These are phyloP conservation scores for Luffa acutangula DNA, from an alignment of 306 rosid genomes.

Conservation along the genomic window DNA sequence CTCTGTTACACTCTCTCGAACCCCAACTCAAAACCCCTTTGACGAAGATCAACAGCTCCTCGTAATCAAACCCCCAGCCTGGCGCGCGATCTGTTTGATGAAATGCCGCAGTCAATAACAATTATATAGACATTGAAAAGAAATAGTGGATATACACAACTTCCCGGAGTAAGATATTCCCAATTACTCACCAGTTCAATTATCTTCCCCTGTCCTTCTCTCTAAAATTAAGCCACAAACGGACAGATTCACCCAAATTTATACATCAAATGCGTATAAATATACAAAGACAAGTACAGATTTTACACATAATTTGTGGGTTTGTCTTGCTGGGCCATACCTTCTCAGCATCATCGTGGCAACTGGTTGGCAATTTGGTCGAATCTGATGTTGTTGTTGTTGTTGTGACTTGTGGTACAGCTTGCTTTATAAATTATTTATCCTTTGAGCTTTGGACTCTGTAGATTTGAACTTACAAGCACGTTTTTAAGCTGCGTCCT, in stretches of 20 bases:
- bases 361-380: background rate
- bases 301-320: background rate
- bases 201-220: background rate
- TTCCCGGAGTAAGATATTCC: background rate
- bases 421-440: background rate
- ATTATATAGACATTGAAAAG: background rate
- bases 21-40: slow-evolving; percentile 9
- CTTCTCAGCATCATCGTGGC: background rate
- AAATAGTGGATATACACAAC: background rate
- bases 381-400: background rate
- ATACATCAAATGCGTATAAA: background rate
- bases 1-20: background rate
- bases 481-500: background rate
- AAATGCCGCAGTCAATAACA: background rate
- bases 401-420: background rate
- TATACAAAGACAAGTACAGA: background rate
- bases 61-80: background rate
- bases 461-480: background rate
- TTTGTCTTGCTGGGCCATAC: background rate
- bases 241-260: background rate
- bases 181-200: background rate
- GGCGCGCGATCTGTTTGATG: slow-evolving; percentile 1
- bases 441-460: background rate
- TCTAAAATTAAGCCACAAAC: background rate
- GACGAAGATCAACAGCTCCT: background rate